Percentiles rank a stretch among this genome's conserved stretches.
phyloP scores from a whole-genome alignment of 352 stramenopile genomes.

The Pythium aquatile region DNA sequence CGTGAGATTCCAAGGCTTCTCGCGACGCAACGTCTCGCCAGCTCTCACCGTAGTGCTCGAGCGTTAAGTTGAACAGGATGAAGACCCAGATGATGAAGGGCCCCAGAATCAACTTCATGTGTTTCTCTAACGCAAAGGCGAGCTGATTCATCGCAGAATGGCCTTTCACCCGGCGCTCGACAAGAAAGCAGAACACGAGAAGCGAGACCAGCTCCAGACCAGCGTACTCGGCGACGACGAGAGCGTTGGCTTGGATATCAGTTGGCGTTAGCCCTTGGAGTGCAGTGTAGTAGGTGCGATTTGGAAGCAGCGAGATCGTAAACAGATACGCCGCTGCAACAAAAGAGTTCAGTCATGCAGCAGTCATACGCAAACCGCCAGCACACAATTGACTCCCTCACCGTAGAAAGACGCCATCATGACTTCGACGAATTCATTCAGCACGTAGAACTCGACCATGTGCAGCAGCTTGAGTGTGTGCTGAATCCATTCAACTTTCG shows the following conservation, averaged over 20 bases:
- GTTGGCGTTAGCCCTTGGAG: neutral
- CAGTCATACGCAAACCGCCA: too few species aligned
- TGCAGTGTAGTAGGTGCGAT: constrained; percentile 11
- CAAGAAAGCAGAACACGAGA: neutral
- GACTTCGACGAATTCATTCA: constrained; percentile 21
- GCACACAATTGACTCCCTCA: neutral
- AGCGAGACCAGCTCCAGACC: constrained; percentile 7
- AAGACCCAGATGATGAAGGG: constrained; percentile 24
- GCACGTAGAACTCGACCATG: constrained; percentile 21
- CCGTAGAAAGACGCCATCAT: constrained; percentile 14
- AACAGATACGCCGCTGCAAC: neutral
- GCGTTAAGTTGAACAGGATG: constrained; percentile 3
- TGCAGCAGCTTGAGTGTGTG: constrained; percentile 7
- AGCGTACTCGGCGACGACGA: neutral
- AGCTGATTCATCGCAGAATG: constrained; percentile 19
- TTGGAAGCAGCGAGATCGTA: neutral
- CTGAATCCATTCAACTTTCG: neutral
- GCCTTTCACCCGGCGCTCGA: neutral
- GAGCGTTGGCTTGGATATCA: neutral
- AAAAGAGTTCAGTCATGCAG: too few species aligned
- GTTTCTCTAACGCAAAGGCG: constrained; percentile 33
- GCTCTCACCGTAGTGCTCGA: constrained; percentile 12
- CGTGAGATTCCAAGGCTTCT: too few species aligned
- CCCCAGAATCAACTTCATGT: constrained; percentile 19
- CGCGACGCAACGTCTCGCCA: too few species aligned